Percentiles rank a stretch among this genome's conserved stretches.
These are phyloP conservation scores for Phialophora expanda DNA, from an alignment of 2,329 filamentous ascomycete species.

Conservation along the genomic window DNA sequence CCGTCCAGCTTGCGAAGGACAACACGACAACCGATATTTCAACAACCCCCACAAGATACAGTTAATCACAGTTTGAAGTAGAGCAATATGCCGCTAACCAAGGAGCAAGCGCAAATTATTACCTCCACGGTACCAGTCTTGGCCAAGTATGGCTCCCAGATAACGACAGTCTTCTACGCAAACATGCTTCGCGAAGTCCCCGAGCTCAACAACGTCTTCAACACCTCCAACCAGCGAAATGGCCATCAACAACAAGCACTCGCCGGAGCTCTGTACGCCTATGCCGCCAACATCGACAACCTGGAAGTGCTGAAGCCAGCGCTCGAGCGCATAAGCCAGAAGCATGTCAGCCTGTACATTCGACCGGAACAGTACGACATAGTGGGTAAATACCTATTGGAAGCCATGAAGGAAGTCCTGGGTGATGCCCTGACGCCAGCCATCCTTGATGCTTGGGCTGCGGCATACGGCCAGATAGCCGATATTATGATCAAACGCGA, in stretches of 20 bases:
- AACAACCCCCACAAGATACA: not conserved
- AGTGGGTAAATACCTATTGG: slow-evolving; percentile 71
- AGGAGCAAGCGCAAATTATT: slow-evolving; percentile 67
- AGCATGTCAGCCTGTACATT: slow-evolving; percentile 73
- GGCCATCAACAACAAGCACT: slow-evolving; percentile 72
- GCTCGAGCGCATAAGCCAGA: slow-evolving; percentile 74
- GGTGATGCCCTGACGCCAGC: slow-evolving; percentile 69
- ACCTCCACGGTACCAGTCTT: slow-evolving; percentile 73
- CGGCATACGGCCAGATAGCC: slow-evolving; percentile 74
- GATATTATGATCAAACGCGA: slow-evolving; percentile 73
- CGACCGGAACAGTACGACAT: slow-evolving; percentile 71
- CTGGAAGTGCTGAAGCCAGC: slow-evolving; percentile 62
- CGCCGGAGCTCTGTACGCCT: slow-evolving; percentile 70
- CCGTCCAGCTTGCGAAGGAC: not conserved
- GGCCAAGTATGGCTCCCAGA: slow-evolving; percentile 67
- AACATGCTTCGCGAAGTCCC: slow-evolving; percentile 70
- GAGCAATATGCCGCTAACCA: slow-evolving; percentile 56
- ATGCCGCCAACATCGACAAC: slow-evolving; percentile 73
- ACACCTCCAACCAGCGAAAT: slow-evolving; percentile 67
- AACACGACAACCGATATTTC: not conserved
- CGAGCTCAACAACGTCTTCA: slow-evolving; percentile 72
- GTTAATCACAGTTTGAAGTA: not conserved
- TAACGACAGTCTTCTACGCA: slow-evolving; percentile 73
- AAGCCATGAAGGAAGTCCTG: slow-evolving; percentile 69
- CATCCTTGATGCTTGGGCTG: slow-evolving; percentile 69